These are phyloP conservation scores for Ormosia emarginata DNA, from an alignment of 306 rosid species.

Conservation along the genomic window DNA sequence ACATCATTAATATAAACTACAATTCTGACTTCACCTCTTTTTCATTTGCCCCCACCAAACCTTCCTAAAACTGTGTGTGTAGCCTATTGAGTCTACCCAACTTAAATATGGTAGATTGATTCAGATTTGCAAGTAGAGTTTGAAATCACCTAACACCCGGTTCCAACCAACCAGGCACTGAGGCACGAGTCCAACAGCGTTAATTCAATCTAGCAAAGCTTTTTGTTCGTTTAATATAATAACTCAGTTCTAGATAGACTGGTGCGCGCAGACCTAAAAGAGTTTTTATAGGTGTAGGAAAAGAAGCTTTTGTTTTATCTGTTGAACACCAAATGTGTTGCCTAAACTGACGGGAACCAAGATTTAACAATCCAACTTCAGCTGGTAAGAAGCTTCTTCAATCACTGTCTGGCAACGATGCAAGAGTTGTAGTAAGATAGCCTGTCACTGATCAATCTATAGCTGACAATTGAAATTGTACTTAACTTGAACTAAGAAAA, in stretches of 20 bases:
- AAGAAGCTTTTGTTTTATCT: neutral
- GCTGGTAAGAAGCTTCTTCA: slow-evolving; percentile 26
- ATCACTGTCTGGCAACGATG: slow-evolving; percentile 5
- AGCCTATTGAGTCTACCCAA: too few relatives aligned
- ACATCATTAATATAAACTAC: too few relatives aligned
- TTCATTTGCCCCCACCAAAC: too few relatives aligned
- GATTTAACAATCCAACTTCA: slow-evolving; percentile 21
- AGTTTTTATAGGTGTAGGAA: neutral
- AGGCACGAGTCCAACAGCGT: neutral
- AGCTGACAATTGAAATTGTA: slow-evolving; percentile 23
- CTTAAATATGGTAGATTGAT: neutral
- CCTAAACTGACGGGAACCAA: neutral
- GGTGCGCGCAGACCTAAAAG: neutral
- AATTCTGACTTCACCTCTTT: neutral
- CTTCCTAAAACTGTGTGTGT: too few relatives aligned
- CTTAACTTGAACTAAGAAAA: slow-evolving; percentile 16
- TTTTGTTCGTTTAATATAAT: neutral
- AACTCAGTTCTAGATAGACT: neutral
- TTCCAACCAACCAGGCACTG: too few relatives aligned
- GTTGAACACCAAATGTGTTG: neutral
- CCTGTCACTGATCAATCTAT: slow-evolving; percentile 20
- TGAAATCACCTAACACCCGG: neutral
- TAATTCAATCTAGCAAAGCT: neutral
- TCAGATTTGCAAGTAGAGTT: neutral
- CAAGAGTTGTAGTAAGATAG: slow-evolving; percentile 21